Evolutionary conservation across 306 rosid species (phyloP).

Genomic region (Quercus ilex): DNA sequence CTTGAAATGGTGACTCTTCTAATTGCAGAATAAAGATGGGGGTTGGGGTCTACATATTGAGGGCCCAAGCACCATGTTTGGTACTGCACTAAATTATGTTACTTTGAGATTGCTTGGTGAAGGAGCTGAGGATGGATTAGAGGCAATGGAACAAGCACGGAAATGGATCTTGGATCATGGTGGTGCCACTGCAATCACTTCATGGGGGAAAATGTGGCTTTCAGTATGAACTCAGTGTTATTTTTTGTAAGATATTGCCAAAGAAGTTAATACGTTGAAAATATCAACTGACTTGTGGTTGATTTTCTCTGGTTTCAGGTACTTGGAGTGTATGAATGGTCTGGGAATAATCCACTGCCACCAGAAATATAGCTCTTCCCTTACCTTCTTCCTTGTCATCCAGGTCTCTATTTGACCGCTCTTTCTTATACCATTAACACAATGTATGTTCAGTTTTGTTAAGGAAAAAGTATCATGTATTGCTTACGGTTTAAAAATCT

Average conservation of each 20-base stretch:
- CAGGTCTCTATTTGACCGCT: slow-evolving; percentile 43
- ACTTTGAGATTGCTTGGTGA: slow-evolving; percentile 79
- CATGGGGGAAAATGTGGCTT: slow-evolving; percentile 99
- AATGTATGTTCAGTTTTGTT: neutral
- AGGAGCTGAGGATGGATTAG: slow-evolving; percentile 62
- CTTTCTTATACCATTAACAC: neutral
- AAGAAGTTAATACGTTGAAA: neutral
- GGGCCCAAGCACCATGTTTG: slow-evolving; percentile 94
- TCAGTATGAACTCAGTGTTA: slow-evolving; percentile 49
- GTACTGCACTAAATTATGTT: slow-evolving; percentile 62
- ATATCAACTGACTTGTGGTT: neutral
- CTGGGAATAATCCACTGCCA: slow-evolving; percentile 91
- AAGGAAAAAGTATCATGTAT: neutral
- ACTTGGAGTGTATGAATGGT: slow-evolving; percentile 86
- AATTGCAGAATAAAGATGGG: slow-evolving; percentile 78
- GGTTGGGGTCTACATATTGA: slow-evolving; percentile 93
- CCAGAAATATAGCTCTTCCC: slow-evolving; percentile 96
- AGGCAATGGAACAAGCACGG: slow-evolving; percentile 56
- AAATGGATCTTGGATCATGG: slow-evolving; percentile 84
- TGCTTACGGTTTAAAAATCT: neutral
- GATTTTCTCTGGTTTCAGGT: slow-evolving; percentile 41
- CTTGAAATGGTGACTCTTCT: neutral
- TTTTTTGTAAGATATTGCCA: slow-evolving; percentile 5
- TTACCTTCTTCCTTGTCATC: slow-evolving; percentile 71
- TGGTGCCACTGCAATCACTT: slow-evolving; percentile 70